Conservation (phyloP, 805 yeast species). For the Suhomyces emberorum region DNA sequence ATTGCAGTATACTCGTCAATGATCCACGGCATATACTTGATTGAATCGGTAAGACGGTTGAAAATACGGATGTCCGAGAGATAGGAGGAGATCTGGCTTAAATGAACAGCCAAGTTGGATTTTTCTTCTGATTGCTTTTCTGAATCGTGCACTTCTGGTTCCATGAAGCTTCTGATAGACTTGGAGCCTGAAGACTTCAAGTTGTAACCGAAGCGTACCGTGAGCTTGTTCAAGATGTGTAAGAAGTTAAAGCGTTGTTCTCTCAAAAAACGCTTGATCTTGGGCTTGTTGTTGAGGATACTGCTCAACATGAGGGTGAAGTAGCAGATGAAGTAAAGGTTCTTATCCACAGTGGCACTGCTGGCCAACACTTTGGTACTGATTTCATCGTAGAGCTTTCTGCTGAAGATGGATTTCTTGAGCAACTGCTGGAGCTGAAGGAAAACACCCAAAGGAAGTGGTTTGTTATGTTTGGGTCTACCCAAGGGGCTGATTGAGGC, state of each 20-base stretch:
- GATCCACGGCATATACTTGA: slow-evolving; percentile 45
- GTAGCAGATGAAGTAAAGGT: slow-evolving; percentile 42
- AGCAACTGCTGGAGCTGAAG: slow-evolving; percentile 26
- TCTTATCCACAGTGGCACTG: slow-evolving; percentile 35
- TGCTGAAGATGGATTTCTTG: slow-evolving; percentile 32
- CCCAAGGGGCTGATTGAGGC: slow-evolving; percentile 15
- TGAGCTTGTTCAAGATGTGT: slow-evolving; percentile 7
- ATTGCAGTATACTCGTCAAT: slow-evolving; percentile 36
- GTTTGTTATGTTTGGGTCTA: neutral
- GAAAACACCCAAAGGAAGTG: slow-evolving; percentile 21
- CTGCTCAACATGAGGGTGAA: slow-evolving; percentile 37
- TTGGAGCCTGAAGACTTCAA: slow-evolving; percentile 15
- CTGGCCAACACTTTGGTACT: slow-evolving; percentile 36
- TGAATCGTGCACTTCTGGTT: neutral
- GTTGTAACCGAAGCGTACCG: slow-evolving; percentile 11
- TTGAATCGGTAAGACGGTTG: slow-evolving; percentile 38
- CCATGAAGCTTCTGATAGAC: slow-evolving; percentile 10
- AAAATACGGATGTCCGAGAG: slow-evolving; percentile 41
- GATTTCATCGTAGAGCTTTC: slow-evolving; percentile 40
- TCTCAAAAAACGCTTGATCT: slow-evolving; percentile 26
- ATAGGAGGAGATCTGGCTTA: slow-evolving; percentile 34
- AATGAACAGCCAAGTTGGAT: slow-evolving; percentile 31
- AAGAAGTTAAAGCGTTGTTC: slow-evolving; percentile 24
- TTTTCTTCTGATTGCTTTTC: slow-evolving; percentile 1
- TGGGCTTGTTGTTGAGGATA: slow-evolving; percentile 34